A percentile compares a stretch with the other conserved stretches of the same genome.
Evolutionary conservation across 1,284 basidiomycete genomes (phyloP).

Genomic region (Hymenochaete sp.): DNA sequence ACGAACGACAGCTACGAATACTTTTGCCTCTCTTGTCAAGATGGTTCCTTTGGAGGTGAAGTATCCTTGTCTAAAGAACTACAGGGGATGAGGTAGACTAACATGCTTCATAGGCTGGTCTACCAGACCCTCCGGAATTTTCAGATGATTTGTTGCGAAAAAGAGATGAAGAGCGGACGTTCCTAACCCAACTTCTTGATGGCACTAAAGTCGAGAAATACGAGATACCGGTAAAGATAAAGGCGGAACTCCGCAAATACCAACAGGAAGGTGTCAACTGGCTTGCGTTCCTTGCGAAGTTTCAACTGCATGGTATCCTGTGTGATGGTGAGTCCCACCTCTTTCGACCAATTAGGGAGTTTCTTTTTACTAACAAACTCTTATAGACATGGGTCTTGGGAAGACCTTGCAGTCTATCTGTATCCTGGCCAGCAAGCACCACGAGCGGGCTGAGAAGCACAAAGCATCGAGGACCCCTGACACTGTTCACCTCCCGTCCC

Average conservation of each 20-base stretch:
- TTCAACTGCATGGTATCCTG: constrained; percentile 95
- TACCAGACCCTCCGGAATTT: constrained; percentile 93
- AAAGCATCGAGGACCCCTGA: constrained; percentile 68
- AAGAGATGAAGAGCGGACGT: constrained; percentile 83
- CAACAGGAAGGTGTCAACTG: constrained; percentile 99
- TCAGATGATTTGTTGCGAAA: constrained; percentile 83
- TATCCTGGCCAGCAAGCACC: constrained; percentile 91
- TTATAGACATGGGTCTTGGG: constrained; percentile 92
- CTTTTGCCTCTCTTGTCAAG: constrained; percentile 97
- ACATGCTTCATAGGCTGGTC: constrained; percentile 57
- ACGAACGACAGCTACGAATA: constrained; percentile 88
- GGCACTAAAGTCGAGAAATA: constrained; percentile 94
- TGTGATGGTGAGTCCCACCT: constrained; percentile 73
- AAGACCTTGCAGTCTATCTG: constrained; percentile 99
- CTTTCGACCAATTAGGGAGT: neutral
- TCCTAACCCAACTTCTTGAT: constrained; percentile 90
- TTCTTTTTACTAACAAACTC: constrained; percentile 11
- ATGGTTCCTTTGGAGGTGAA: constrained; percentile 94
- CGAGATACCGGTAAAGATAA: constrained; percentile 79
- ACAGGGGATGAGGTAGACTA: neutral
- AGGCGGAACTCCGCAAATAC: constrained; percentile 93
- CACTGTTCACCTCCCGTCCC: constrained; percentile 81
- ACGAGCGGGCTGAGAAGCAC: constrained; percentile 72
- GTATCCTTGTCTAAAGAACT: neutral
- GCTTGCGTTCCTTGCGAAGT: constrained; percentile 96